Base-by-base conservation (phyloP, 176 grass and related monocot species). In the Tillandsia leiboldiana region DNA sequence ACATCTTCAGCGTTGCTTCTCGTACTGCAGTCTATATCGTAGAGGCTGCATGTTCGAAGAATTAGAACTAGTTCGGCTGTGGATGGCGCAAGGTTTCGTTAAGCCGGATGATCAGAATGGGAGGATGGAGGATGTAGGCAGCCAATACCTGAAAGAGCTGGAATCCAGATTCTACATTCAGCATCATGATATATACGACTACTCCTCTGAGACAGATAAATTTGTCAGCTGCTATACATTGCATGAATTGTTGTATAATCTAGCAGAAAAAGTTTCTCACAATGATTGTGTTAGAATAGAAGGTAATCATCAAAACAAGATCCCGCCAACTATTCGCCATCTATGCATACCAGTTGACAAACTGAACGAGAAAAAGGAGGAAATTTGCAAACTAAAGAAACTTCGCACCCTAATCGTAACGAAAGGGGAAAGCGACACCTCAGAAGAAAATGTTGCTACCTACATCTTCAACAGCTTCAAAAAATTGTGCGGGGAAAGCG, bases 51-150 rank as follows among this genome's bases (percentile, higher is more conserved):
- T 0, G 0, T 88, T 81, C 63, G 2, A 18, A 18, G 42, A 8
- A 8, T 4, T 22, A 48, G 2, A 17, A 1, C 62, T 82, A 65
- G 42, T 87, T 12, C 3, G 13, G 7, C 27, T 68, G 11, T 90
- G 87, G 87, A 83, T 87, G 22, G 65, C 84, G 51, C 80, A 84
- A 64, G 72, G 75, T 48, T 84, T 74, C 64, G 63, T 91, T 12
- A 14, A 69, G 3, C 33, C 7, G 2, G 0, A 54, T 69, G 11
- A 61, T 5, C 3, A 6, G 0, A 15, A 8, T 1, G 22, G 48
- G 13, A 72, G 9, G 52, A 48, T 82, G n/a, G 81, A 87, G 15
- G 72, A 84, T 10, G 82, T 26, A 70, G 88, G 81, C 29, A 53
- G 1, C 2, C 0, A 48, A 2, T 84, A 82, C 69, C 49, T 91